Base-by-base conservation (phyloP, 495 filamentous ascomycete genomes). In the Podospora pseudocomata region DNA sequence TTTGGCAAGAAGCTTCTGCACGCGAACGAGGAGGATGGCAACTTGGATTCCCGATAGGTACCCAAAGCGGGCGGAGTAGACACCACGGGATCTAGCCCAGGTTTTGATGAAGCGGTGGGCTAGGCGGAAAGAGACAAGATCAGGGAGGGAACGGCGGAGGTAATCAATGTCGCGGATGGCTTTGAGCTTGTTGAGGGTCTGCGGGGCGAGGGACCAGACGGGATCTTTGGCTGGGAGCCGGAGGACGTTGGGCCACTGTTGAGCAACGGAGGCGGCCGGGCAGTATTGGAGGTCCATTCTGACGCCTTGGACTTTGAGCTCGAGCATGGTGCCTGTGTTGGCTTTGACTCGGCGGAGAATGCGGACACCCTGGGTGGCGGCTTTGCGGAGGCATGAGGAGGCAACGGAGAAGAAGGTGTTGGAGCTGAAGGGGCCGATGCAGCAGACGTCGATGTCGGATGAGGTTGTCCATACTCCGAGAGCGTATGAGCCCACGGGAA, bases 251-350 rank as follows among this genome's bases (percentile, higher is more conserved):
- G 81, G 81, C 75, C 75, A 84, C 28, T 72, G 77, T 61, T 83
- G 75, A 5, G 83, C 78, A 15, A 87, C 67, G 54, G 77, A 71
- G 2, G 80, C 72, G 5, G 86, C 82, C 0, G 86, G 80, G 71
- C 86, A 88, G 72, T 89, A 89, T 63, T 88, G 86, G 65, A 89
- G 73, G 71, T 88, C 84, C 65, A 88, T 77, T 63, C 77, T 85
- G 68, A 88, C 78, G 49, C 71, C 76, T 5, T 71, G 68, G 28
- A 87, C 76, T 62, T 82, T 79, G 4, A 89, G 73, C 68, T 88
- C 85, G 28, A 88, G 76, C 80, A 87, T 86, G 16, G 82, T 84
- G 9, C 83, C 85, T 7, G 80, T 79, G 53, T 81, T 75, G 16
- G 85, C 82, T 44, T 83, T 77, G 20, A 87, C 83, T 64, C 80